Conservation (phyloP, 345 rosid species). For the Conringia planisiliqua region DNA sequence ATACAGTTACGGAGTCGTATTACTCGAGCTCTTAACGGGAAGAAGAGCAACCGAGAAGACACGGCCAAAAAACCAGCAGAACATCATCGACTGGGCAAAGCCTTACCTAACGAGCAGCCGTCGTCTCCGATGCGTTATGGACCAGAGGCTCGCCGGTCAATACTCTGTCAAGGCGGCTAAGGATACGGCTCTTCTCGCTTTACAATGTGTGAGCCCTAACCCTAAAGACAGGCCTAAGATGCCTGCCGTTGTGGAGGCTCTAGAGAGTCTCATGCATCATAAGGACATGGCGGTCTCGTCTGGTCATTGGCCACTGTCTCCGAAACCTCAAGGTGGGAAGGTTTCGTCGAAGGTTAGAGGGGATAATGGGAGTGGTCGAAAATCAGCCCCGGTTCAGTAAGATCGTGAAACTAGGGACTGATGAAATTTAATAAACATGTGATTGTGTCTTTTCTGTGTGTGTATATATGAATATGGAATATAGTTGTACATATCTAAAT, state of each 20-base stretch:
- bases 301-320: slow-evolving; percentile 63
- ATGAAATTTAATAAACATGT: slow-evolving; percentile 11
- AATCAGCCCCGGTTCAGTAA: slow-evolving; percentile 40
- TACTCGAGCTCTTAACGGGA: slow-evolving; percentile 80
- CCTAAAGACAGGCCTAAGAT: slow-evolving; percentile 90
- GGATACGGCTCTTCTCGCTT: slow-evolving; percentile 57
- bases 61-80: slow-evolving; percentile 67
- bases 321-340: slow-evolving; percentile 34
- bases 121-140: slow-evolving; percentile 62
- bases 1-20: slow-evolving; percentile 85
- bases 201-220: slow-evolving; percentile 67
- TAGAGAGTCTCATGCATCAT: slow-evolving; percentile 53
- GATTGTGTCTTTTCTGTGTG: not conserved
- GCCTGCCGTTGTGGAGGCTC: slow-evolving; percentile 58
- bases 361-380: slow-evolving; percentile 36
- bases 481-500: not conserved
- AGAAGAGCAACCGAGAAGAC: slow-evolving; percentile 76
- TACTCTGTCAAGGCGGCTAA: slow-evolving; percentile 90
- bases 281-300: slow-evolving; percentile 79
- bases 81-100: slow-evolving; percentile 75
- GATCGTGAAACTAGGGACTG: slow-evolving; percentile 15
- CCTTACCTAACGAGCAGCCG: slow-evolving; percentile 75
- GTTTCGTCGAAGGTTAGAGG: slow-evolving; percentile 32
- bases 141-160: slow-evolving; percentile 74
- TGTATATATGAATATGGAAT: not conserved